Evolutionary conservation across 495 filamentous ascomycete species (phyloP), one percentile per base, ranked within the genome.

Genomic region (Acidiella bohemica): DNA sequence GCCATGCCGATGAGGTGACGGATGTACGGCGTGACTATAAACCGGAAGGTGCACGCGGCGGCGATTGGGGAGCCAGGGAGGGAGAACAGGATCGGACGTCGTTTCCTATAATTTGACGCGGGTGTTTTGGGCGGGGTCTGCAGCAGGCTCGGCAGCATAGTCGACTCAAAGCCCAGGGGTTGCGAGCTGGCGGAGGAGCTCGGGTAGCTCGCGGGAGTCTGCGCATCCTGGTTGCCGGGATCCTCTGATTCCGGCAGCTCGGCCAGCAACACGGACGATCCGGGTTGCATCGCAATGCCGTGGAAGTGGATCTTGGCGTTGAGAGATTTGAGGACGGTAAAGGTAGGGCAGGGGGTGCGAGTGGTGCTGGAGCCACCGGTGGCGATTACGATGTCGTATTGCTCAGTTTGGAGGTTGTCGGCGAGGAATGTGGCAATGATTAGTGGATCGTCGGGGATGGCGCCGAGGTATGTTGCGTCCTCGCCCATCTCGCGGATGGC

Each of bases 11-110:
- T n/a, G 7, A 44, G 20, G 8, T 7, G 11, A 13, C 42, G 23
- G 14, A 44, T 21, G 29, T 44, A 44, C 8, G 42, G 42, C 5
- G 35, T 37, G 24, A 39, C 42, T n/a, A 44, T 32, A 28, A 44
- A 44, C 1, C 42, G 21, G 19, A 44, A 39, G 32, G 23, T 38
- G 8, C 35, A 40, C 5, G 33, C 42, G 14, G 16, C 25, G 23
- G 42, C 32, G 17, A 44, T 37, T 2, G 42, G 42, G n/a, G 13
- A 21, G 24, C 42, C 34, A 10, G 42, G 42, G 2, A 44, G 25
- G 26, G 18, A n/a, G 27, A 44, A 44, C 16, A 44, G 16, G 2
- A 39, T 25, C 16, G 39, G 27, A 16, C 23, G 29, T 14, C 32
- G 9, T 4, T 38, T 36, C n/a, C 7, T 14, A n/a, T n/a, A n/a